These are phyloP conservation scores for Dalbergia oliveri DNA, from an alignment of 306 rosid species.

Conservation along the genomic window DNA sequence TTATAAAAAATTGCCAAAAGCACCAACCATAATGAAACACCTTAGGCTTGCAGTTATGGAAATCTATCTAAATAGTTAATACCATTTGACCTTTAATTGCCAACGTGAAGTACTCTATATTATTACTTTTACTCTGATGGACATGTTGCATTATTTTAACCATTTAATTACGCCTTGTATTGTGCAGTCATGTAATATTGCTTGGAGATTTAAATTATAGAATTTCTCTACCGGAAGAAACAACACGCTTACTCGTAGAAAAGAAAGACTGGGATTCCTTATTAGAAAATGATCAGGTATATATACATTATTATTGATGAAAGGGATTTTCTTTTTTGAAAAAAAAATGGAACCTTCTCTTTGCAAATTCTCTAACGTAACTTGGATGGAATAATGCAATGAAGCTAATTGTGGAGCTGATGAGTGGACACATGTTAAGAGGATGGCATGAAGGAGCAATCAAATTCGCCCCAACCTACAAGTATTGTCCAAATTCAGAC, in stretches of 20 bases:
- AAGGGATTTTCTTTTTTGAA: background rate
- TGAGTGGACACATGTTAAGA: constrained; percentile 63
- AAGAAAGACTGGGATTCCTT: constrained; percentile 67
- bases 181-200: constrained; percentile 75
- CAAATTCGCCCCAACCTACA: constrained; percentile 87
- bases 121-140: background rate
- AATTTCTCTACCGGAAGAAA: constrained; percentile 79
- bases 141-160: constrained; percentile 13
- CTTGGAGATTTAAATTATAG: constrained; percentile 95
- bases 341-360: background rate
- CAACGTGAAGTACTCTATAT: too few species aligned
- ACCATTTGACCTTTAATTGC: too few species aligned
- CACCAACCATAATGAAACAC: constrained; percentile 41
- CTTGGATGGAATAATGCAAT: constrained; percentile 31
- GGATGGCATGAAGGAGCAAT: constrained; percentile 86
- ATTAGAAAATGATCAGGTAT: constrained; percentile 85
- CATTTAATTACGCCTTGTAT: constrained; percentile 23
- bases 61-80: background rate
- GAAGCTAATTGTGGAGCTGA: constrained; percentile 78
- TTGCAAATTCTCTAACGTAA: constrained; percentile 11
- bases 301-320: background rate
- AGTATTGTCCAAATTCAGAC: constrained; percentile 81
- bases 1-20: constrained; percentile 18
- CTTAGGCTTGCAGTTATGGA: constrained; percentile 27
- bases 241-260: constrained; percentile 69